Evolutionary conservation across 371 early-diverging fungal species (phyloP), one percentile per base, ranked within the genome.

Genomic region (Fennellomyces sp.): DNA sequence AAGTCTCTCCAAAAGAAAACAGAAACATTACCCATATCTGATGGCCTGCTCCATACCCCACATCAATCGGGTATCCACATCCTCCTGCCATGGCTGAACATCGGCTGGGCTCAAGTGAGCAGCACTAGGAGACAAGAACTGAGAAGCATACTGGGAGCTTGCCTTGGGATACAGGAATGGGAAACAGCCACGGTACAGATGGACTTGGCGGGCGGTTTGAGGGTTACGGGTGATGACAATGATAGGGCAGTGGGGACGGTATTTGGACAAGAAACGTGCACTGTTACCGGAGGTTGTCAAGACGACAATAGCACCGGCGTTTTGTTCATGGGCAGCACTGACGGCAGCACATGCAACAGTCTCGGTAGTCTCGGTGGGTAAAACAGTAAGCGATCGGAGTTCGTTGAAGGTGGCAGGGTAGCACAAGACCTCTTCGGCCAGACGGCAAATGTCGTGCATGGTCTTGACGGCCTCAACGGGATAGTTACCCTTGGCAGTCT

Each of bases 261-360:
- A 98, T 78, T 98, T 98, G 38, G 96, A 90, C 58, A 97, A 82
- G 52, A 96, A 73, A 35, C 96, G 91, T 12, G 99, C 97, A 53
- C 97, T 90, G 49, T 85, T 83, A 38, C 94, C 94, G 23, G 89
- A 88, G 13, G 70, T 72, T 58, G 91, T 82, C 62, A 93, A 84
- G 21, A 97, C 92, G 66, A 97, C 88, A 72, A 97, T 91, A 21
- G 93, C 89, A 25, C 92, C 91, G 28, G 91, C 91, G 42, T 88
- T 80, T 66, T 92, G 94, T 63, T 94, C 94, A 50, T 89, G 86
- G 10, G 96, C 89, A 26, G 92, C 88, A 39, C 90, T 84, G 54
- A 96, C 98, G 21, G 99, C 97, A 6, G 97, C 91, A 17, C 89
- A 92, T 38, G 97, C 97, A 30, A 97, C 94, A 15, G 96, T 91